Base-by-base conservation (phyloP, 441 rosid species). In the Eruca vesicaria region DNA sequence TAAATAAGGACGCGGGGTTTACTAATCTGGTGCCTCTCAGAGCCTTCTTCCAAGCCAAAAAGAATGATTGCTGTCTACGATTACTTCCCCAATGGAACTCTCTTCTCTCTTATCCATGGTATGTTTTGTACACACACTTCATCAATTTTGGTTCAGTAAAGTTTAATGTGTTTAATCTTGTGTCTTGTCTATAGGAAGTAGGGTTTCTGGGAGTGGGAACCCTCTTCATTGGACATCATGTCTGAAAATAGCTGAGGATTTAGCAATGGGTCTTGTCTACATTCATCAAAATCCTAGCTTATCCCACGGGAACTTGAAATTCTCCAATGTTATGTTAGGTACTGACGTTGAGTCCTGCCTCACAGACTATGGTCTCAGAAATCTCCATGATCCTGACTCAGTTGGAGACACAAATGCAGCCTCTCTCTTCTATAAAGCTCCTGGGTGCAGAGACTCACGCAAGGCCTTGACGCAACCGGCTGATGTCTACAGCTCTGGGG, bases 261-360 rank as follows among this genome's bases (percentile, higher is more conserved):
- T n/a, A n/a, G n/a, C n/a, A n/a, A n/a, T n/a, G n/a, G n/a, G n/a
- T n/a, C n/a, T n/a, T n/a, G n/a, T n/a, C n/a, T n/a, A n/a, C n/a
- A 84, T 93, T 63, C 95, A 90, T 84, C 93, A 88, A 78, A 91
- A 83, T 73, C 88, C 88, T 0, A 89, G 89, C 23, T 70, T 90
- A 43, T 79, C 86, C 11, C 97, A 90, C 21, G 97, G 98, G 18
- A 90, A 93, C 80, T 71, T 90, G 74, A 93, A 89, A 57, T 88
- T 97, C 16, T 90, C 94, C 19, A 90, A 90, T 66, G n/a, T n/a
- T n/a, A n/a, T n/a, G n/a, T n/a, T n/a, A n/a, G n/a, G n/a, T n/a
- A n/a, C n/a, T n/a, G n/a, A 91, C 89, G 90, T 90, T 6, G 92
- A 93, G 82, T 91, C 98, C 23, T 89, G 98, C 78, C 89, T 90